Conservation (phyloP, 495 filamentous ascomycete genomes). For the Acidiella bohemica region DNA sequence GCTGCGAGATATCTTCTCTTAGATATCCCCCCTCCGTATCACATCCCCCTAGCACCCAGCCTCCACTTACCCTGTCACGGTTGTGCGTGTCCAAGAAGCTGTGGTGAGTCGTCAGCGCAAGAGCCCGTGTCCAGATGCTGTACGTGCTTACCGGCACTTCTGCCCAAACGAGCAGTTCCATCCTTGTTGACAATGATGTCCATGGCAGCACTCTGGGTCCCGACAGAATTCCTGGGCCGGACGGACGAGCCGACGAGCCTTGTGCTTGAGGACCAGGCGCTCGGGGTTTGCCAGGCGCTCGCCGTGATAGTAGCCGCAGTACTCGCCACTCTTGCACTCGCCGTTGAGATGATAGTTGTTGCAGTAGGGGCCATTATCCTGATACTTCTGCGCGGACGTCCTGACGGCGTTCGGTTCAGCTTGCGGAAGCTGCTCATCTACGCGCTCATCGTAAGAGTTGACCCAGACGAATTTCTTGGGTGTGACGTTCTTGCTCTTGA, state of each 20-base stretch:
- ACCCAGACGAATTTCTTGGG: conserved; percentile 20
- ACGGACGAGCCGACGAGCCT: conserved; percentile 19
- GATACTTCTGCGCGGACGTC: conserved; percentile 20
- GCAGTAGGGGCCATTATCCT: conserved; percentile 22
- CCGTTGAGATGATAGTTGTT: conserved; percentile 30
- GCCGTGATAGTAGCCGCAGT: conserved; percentile 27
- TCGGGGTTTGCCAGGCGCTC: conserved; percentile 21
- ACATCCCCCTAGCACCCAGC: too few relatives aligned
- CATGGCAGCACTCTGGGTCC: conserved; percentile 23
- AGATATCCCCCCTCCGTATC: too few relatives aligned
- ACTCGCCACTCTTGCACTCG: conserved; percentile 19
- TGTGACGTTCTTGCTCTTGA: conserved; percentile 19
- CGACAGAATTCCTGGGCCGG: conserved; percentile 17
- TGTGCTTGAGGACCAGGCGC: conserved; percentile 24
- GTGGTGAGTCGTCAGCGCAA: background rate
- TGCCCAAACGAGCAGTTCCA: background rate
- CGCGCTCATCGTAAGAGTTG: conserved; percentile 24
- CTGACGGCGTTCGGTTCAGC: conserved; percentile 16
- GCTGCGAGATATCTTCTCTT: too few relatives aligned
- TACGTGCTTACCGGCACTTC: conserved; percentile 16
- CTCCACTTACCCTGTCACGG: too few relatives aligned
- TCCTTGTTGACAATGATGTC: conserved; percentile 18
- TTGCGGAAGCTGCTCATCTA: conserved; percentile 23
- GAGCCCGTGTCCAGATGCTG: background rate
- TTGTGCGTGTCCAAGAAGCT: background rate